A percentile compares a stretch with the other conserved stretches of the same genome.
Evolutionary conservation across 2,329 filamentous ascomycete genomes (phyloP).

Genomic region (Coleophoma crateriformis): DNA sequence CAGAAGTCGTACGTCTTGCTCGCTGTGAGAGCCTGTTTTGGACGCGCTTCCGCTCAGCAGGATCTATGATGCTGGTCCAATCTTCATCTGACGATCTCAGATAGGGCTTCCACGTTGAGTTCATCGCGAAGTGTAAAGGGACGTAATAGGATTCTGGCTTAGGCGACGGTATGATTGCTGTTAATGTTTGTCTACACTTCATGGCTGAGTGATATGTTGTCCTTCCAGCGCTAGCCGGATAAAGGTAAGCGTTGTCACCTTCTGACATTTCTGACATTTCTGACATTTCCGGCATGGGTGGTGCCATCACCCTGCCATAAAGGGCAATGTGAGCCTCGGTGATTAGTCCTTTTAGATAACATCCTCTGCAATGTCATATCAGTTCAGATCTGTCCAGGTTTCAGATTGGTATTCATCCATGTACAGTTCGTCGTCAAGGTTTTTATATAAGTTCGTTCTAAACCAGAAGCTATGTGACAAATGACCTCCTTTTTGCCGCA

Average conservation of each 20-base stretch:
- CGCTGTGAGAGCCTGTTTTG: conserved; percentile 23
- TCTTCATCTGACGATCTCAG: conserved; percentile 21
- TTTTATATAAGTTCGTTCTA: too few species aligned
- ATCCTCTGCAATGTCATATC: too few species aligned
- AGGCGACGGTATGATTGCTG: not conserved
- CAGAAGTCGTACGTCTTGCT: conserved; percentile 12
- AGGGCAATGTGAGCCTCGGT: too few species aligned
- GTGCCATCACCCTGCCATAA: not conserved
- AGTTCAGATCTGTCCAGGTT: too few species aligned
- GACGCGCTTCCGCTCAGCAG: conserved; percentile 18
- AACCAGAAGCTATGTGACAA: too few species aligned
- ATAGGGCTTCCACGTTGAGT: conserved; percentile 12
- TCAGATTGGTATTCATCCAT: too few species aligned
- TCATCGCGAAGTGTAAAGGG: conserved; percentile 2
- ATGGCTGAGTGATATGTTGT: not conserved
- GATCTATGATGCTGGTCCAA: conserved; percentile 27
- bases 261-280: conserved; percentile 2
- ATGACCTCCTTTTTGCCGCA: too few species aligned
- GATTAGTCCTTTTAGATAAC: too few species aligned
- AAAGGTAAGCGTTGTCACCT: not conserved
- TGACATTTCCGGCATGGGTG: not conserved
- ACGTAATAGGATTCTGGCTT: not conserved
- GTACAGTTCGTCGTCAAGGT: too few species aligned
- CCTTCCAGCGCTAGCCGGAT: not conserved
- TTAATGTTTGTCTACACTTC: not conserved